A percentile compares a stretch with the other conserved stretches of the same genome.
Conservation (phyloP, 108 stramenopile species). For the Asterionellopsis glacialis region DNA sequence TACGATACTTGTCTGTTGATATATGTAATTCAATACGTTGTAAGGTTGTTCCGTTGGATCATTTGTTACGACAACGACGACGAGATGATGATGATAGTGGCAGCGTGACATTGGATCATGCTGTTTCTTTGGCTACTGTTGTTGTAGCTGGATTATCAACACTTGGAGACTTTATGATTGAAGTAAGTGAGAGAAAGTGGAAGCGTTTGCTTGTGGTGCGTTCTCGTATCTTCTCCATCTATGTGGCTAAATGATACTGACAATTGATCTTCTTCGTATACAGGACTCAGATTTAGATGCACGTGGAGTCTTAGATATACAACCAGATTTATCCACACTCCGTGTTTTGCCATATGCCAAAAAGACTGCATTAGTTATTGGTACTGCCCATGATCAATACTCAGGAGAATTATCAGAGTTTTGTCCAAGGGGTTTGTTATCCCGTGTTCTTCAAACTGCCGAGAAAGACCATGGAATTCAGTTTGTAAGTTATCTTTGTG, state of each 20-base stretch:
- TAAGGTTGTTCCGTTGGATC: constrained; percentile 54
- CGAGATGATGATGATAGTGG: background rate
- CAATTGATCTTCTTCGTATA: constrained; percentile 5
- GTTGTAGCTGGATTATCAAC: constrained; percentile 60
- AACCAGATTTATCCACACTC: constrained; percentile 57
- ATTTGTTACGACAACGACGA: constrained; percentile 12
- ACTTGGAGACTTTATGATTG: constrained; percentile 33
- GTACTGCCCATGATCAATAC: constrained; percentile 40
- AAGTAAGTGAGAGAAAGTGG: too few species aligned
- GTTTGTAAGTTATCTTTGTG: constrained; percentile 28
- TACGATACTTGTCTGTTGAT: constrained; percentile 65
- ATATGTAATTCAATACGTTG: constrained; percentile 60
- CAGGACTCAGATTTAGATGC: constrained; percentile 50
- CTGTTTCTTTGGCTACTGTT: constrained; percentile 59
- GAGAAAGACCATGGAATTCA: constrained; percentile 31
- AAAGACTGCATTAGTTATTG: constrained; percentile 67
- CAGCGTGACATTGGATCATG: constrained; percentile 16
- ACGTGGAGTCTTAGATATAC: constrained; percentile 38
- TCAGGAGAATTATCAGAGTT: constrained; percentile 49
- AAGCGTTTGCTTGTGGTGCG: too few species aligned
- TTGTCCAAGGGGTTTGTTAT: constrained; percentile 63
- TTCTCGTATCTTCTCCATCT: too few species aligned
- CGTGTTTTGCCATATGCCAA: constrained; percentile 68
- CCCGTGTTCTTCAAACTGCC: constrained; percentile 43
- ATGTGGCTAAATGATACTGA: too few species aligned